These are phyloP conservation scores for Strobilomyces dryophilus DNA, from an alignment of 768 basidiomycete species.

Conservation along the genomic window DNA sequence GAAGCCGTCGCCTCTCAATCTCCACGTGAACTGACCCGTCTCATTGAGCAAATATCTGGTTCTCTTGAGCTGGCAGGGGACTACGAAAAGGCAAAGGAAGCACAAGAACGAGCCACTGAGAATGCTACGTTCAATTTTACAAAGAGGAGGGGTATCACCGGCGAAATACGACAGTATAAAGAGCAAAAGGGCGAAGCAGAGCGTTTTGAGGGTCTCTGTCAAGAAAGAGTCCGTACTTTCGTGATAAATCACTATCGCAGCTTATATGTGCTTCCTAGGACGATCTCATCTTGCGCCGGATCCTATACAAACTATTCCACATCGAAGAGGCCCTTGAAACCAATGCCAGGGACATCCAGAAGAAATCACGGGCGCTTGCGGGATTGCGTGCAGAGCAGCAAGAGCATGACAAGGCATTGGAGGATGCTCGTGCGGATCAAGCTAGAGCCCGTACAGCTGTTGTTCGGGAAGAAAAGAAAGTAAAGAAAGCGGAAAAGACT, in stretches of 20 bases:
- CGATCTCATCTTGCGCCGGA: constrained; percentile 72
- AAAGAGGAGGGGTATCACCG: constrained; percentile 88
- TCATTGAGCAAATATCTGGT: constrained; percentile 95
- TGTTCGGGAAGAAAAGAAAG: constrained; percentile 78
- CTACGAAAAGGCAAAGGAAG: constrained; percentile 86
- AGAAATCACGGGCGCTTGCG: constrained; percentile 67
- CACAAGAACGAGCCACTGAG: constrained; percentile 87
- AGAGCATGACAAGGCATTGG: constrained; percentile 65
- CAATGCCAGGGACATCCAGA: constrained; percentile 65
- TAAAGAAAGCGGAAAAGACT: constrained; percentile 89
- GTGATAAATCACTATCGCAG: background rate
- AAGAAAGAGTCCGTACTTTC: constrained; percentile 57
- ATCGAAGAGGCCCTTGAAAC: constrained; percentile 79
- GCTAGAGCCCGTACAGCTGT: constrained; percentile 71
- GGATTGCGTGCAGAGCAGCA: constrained; percentile 68
- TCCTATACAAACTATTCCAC: constrained; percentile 86
- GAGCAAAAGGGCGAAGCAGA: constrained; percentile 95
- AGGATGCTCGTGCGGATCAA: constrained; percentile 72
- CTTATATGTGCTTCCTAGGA: constrained; percentile 47
- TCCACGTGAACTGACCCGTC: constrained; percentile 79
- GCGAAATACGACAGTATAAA: constrained; percentile 96
- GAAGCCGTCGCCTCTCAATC: constrained; percentile 97
- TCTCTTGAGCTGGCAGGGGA: constrained; percentile 85
- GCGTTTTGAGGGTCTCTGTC: constrained; percentile 72
- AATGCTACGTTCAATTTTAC: constrained; percentile 93